Percentiles rank a stretch among this genome's conserved stretches.
Evolutionary conservation across 1,284 basidiomycete species (phyloP).

Genomic region (Rhodotorula sp.): DNA sequence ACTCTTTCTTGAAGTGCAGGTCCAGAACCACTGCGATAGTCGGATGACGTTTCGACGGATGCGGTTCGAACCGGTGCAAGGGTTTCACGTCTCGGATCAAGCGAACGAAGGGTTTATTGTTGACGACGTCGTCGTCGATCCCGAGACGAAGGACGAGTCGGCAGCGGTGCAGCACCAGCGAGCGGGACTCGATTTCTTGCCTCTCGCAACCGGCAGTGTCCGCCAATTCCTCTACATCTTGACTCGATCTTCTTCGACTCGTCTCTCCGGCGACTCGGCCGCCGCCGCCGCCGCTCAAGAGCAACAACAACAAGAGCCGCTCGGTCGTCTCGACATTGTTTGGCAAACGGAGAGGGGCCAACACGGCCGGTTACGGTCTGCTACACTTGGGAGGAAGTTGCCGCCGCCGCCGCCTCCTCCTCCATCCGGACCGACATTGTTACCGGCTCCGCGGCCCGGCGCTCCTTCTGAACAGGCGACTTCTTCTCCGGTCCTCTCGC

Average conservation of each 20-base stretch:
- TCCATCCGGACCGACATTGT: too few species aligned
- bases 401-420: not conserved
- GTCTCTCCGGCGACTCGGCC: not conserved
- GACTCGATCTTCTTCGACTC: not conserved
- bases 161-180: not conserved
- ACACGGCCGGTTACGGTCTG: conserved; percentile 37
- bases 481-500: too few species aligned
- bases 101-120: conserved; percentile 6
- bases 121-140: not conserved
- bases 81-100: conserved; percentile 34
- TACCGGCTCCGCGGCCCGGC: too few species aligned
- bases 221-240: conserved; percentile 47
- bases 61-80: conserved; percentile 33
- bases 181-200: not conserved
- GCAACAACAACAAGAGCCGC: not conserved
- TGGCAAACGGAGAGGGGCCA: conserved; percentile 47
- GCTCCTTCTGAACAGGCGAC: too few species aligned
- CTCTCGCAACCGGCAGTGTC: conserved; percentile 44
- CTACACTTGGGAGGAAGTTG: conserved; percentile 33
- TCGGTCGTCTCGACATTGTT: conserved; percentile 42
- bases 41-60: conserved; percentile 42
- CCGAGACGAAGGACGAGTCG: not conserved
- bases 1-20: conserved; percentile 48
- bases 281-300: conserved; percentile 7
- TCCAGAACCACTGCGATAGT: conserved; percentile 44